These are phyloP conservation scores for Aplosporella prunicola DNA, from an alignment of 2,329 filamentous ascomycete genomes.

Conservation along the genomic window DNA sequence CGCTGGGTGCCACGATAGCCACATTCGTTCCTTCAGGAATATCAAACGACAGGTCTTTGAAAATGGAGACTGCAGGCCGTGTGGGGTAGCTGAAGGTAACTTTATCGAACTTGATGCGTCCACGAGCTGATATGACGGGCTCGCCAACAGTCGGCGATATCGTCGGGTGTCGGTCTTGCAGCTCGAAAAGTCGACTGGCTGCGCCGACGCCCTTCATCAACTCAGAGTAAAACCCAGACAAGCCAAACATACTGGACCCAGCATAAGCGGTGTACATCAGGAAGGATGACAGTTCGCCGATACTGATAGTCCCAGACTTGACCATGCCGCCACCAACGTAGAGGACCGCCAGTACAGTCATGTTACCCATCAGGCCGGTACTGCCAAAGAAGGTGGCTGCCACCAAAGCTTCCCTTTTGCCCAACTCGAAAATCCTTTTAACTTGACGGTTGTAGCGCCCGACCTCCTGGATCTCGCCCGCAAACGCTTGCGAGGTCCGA, in stretches of 20 bases:
- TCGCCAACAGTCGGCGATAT: conserved; percentile 79
- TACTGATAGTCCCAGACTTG: conserved; percentile 70
- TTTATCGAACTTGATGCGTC: conserved; percentile 77
- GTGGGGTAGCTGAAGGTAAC: conserved; percentile 91
- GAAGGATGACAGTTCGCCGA: conserved; percentile 91
- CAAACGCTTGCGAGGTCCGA: conserved; percentile 92
- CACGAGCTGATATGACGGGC: conserved; percentile 73
- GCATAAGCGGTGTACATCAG: conserved; percentile 95
- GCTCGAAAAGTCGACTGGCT: conserved; percentile 88
- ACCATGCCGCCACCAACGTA: conserved; percentile 89
- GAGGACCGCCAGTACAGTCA: conserved; percentile 86
- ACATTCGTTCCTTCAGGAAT: conserved; percentile 92
- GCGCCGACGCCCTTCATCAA: conserved; percentile 98
- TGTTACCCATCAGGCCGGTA: conserved; percentile 88
- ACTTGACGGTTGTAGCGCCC: conserved; percentile 86
- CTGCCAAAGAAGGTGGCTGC: conserved; percentile 82
- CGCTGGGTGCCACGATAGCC: conserved; percentile 90
- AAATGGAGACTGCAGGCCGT: conserved; percentile 81
- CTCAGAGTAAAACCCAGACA: conserved; percentile 95
- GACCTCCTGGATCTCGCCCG: conserved; percentile 84
- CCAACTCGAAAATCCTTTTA: conserved; percentile 81
- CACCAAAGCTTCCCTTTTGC: conserved; percentile 76
- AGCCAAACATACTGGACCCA: conserved; percentile 78
- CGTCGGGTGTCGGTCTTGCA: conserved; percentile 79
- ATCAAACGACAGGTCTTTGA: conserved; percentile 78